A percentile compares a stretch with the other conserved stretches of the same genome.
These are phyloP conservation scores for Camelina sativa DNA, from an alignment of 345 rosid species.

Conservation along the genomic window DNA sequence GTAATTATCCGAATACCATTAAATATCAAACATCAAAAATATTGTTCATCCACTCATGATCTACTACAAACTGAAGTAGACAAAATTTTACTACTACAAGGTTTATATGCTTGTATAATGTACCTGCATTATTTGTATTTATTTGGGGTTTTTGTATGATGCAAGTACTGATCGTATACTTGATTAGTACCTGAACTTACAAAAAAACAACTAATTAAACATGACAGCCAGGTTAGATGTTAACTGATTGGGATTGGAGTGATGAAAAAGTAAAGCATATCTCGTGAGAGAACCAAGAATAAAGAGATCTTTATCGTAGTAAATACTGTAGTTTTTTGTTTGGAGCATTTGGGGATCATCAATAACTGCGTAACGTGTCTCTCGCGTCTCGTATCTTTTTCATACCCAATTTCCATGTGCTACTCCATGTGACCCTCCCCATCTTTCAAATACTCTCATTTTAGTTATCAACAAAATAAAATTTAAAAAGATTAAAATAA, in stretches of 20 bases:
- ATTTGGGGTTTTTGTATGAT: background rate
- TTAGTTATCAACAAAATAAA: background rate
- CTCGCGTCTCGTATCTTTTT: constrained; percentile 48
- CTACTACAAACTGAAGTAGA: constrained; percentile 1
- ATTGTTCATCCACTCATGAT: constrained; percentile 4
- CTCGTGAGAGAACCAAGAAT: constrained; percentile 40
- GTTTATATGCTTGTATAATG: background rate
- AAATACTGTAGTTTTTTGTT: background rate
- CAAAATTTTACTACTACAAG: background rate
- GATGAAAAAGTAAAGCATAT: constrained; percentile 52
- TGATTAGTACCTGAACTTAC: constrained; percentile 31
- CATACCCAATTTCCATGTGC: constrained; percentile 46
- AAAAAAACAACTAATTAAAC: constrained; percentile 6
- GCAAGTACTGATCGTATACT: constrained; percentile 34
- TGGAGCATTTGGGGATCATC: constrained; percentile 34
- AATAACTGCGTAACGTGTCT: constrained; percentile 46
- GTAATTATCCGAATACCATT: background rate
- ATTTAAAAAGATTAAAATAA: background rate
- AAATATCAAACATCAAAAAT: background rate
- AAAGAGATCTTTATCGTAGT: constrained; percentile 3
- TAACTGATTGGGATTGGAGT: constrained; percentile 42
- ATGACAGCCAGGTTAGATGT: constrained; percentile 32
- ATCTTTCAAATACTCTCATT: constrained; percentile 6
- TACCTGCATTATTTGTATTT: background rate
- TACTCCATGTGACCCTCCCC: constrained; percentile 46